Evolutionary conservation across 108 stramenopile genomes (phyloP).

Genomic region (Craspedostauros australis): DNA sequence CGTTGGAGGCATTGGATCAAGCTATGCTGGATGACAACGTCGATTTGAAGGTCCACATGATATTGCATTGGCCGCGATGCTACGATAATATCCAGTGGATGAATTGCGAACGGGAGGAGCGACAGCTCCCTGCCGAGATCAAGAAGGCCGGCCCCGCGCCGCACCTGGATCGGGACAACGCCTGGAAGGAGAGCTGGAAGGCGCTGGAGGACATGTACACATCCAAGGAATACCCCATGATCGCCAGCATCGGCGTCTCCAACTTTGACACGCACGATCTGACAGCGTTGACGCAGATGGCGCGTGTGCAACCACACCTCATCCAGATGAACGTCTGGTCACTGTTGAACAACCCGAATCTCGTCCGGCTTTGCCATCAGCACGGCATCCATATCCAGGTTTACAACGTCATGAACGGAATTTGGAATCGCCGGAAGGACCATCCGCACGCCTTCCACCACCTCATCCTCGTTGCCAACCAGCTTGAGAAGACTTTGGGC

Average conservation of each 20-base stretch:
- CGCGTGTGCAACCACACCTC: slow-evolving; percentile 45
- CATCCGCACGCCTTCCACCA: slow-evolving; percentile 34
- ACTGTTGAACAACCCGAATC: slow-evolving; percentile 40
- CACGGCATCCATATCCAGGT: slow-evolving; percentile 51
- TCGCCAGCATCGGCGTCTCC: slow-evolving; percentile 68
- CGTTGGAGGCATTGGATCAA: slow-evolving; percentile 18
- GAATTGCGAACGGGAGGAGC: slow-evolving; percentile 70
- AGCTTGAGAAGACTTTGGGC: background rate
- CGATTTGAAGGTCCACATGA: slow-evolving; percentile 34
- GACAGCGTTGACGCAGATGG: slow-evolving; percentile 25
- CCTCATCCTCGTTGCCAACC: slow-evolving; percentile 19
- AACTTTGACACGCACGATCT: slow-evolving; percentile 63
- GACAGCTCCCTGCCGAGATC: slow-evolving; percentile 38
- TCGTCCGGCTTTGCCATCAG: slow-evolving; percentile 32
- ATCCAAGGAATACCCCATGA: slow-evolving; percentile 13
- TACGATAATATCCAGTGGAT: slow-evolving; percentile 66
- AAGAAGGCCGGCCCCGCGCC: slow-evolving; percentile 66
- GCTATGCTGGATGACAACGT: slow-evolving; percentile 17
- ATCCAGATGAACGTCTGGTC: slow-evolving; percentile 62
- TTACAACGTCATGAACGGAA: slow-evolving; percentile 70
- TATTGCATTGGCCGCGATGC: slow-evolving; percentile 80
- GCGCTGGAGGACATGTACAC: slow-evolving; percentile 67
- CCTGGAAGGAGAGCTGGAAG: slow-evolving; percentile 66
- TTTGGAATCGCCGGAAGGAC: slow-evolving; percentile 8
- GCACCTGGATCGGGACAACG: slow-evolving; percentile 47